These are phyloP conservation scores for Penicillium sp. DNA, from an alignment of 2,329 filamentous ascomycete genomes.

Conservation along the genomic window DNA sequence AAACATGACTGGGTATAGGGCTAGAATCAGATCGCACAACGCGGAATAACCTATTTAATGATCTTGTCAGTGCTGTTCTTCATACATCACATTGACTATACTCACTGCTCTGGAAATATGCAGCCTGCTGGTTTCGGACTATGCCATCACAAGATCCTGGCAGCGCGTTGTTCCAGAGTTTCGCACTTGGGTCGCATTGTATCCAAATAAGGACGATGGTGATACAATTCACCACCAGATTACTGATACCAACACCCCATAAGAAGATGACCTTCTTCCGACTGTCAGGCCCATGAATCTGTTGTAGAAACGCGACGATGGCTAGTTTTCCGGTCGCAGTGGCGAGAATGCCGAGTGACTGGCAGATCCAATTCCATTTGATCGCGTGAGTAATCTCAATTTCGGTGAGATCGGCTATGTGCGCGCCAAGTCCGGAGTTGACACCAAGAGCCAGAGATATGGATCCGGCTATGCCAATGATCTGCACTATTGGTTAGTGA, in stretches of 20 bases:
- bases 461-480: not conserved
- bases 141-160: conserved; percentile 14
- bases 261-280: conserved; percentile 7
- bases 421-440: conserved; percentile 16
- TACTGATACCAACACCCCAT: conserved; percentile 11
- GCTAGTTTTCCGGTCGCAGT: conserved; percentile 17
- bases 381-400: conserved; percentile 6
- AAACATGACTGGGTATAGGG: conserved; percentile 27
- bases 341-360: conserved; percentile 16
- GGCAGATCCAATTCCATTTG: conserved; percentile 24
- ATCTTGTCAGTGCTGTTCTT: not conserved
- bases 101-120: conserved; percentile 24
- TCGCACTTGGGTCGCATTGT: conserved; percentile 14
- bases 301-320: conserved; percentile 22
- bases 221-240: conserved; percentile 14
- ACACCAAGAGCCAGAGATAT: conserved; percentile 3
- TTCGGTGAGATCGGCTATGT: not conserved
- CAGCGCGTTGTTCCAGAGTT: conserved; percentile 15
- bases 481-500: not conserved
- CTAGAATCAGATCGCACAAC: conserved; percentile 22
- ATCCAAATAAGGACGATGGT: conserved; percentile 13
- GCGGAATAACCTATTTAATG: conserved; percentile 12
- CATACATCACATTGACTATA: not conserved
- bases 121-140: conserved; percentile 12
- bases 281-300: conserved; percentile 22